A percentile compares a stretch with the other conserved stretches of the same genome.
Conservation (phyloP, 148 eudicot genomes). For the Rhododendron mucronatum region DNA sequence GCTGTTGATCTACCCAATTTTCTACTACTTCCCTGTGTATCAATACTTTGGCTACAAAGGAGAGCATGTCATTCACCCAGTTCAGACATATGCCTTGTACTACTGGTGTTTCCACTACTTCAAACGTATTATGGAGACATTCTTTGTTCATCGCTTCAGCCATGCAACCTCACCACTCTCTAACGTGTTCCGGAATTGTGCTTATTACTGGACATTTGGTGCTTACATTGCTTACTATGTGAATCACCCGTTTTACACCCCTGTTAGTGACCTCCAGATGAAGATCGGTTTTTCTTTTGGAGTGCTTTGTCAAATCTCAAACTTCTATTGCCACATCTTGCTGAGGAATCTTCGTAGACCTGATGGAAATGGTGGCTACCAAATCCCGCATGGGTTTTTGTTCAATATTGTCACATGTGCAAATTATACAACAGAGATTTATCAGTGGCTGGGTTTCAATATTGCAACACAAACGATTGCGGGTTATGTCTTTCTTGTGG, state of each 20-base stretch:
- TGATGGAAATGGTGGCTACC: constrained; percentile 70
- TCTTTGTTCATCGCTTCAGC: constrained; percentile 94
- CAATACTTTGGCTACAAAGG: constrained; percentile 68
- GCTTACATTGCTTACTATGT: constrained; percentile 84
- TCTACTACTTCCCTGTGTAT: constrained; percentile 73
- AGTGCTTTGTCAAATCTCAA: constrained; percentile 65
- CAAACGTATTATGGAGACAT: constrained; percentile 93
- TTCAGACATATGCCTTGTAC: constrained; percentile 82
- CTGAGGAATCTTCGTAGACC: constrained; percentile 70
- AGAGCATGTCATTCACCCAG: constrained; percentile 74
- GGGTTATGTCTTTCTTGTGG: constrained; percentile 73
- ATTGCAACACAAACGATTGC: constrained; percentile 94
- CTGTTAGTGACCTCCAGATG: constrained; percentile 85
- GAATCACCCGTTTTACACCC: constrained; percentile 91
- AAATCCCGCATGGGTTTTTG: constrained; percentile 88
- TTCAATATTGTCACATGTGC: constrained; percentile 96
- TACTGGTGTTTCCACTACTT: constrained; percentile 96
- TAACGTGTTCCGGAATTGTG: constrained; percentile 86
- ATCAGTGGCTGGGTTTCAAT: constrained; percentile 97
- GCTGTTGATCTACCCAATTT: constrained; percentile 72
- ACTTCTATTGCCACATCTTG: constrained; percentile 90
- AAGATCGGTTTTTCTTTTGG: constrained; percentile 88
- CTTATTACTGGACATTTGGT: constrained; percentile 93
- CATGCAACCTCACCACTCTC: constrained; percentile 94
- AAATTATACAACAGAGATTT: constrained; percentile 90